Evolutionary conservation across 2,329 filamentous ascomycete genomes (phyloP).

Genomic region (Penicillium polonicum): DNA sequence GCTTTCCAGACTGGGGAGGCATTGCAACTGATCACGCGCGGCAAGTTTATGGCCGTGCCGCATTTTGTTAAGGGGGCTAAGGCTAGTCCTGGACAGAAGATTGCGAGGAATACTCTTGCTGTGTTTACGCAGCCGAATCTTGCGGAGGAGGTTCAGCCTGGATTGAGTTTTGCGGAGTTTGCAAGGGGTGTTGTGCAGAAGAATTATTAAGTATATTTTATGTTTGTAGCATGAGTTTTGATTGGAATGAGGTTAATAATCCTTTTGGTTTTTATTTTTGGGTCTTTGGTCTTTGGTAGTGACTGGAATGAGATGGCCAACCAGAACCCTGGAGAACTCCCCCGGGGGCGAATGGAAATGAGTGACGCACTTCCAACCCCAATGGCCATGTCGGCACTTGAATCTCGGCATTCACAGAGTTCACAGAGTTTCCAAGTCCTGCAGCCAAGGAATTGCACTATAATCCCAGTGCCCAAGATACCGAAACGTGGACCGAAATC

Average conservation of each 20-base stretch:
- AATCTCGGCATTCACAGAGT: background rate
- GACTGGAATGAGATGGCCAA: background rate
- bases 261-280: background rate
- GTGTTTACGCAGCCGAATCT: conserved; percentile 97
- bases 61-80: conserved; percentile 86
- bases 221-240: background rate
- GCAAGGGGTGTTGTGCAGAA: conserved; percentile 77
- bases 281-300: too few relatives aligned
- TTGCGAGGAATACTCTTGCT: conserved; percentile 84
- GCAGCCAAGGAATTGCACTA: background rate
- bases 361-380: background rate
- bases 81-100: conserved; percentile 45
- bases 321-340: background rate
- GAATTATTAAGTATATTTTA: conserved; percentile 46
- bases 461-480: background rate
- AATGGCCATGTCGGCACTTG: background rate
- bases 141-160: conserved; percentile 66
- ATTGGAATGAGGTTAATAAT: background rate
- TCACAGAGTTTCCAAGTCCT: background rate
- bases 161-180: conserved; percentile 72
- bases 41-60: conserved; percentile 88
- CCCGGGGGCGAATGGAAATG: background rate
- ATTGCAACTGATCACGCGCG: conserved; percentile 84
- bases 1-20: conserved; percentile 96
- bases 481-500: too few relatives aligned